Evolutionary conservation across 257 asterid species (phyloP), one percentile per base, ranked within the genome.

Genomic region (Plantago elongata): DNA sequence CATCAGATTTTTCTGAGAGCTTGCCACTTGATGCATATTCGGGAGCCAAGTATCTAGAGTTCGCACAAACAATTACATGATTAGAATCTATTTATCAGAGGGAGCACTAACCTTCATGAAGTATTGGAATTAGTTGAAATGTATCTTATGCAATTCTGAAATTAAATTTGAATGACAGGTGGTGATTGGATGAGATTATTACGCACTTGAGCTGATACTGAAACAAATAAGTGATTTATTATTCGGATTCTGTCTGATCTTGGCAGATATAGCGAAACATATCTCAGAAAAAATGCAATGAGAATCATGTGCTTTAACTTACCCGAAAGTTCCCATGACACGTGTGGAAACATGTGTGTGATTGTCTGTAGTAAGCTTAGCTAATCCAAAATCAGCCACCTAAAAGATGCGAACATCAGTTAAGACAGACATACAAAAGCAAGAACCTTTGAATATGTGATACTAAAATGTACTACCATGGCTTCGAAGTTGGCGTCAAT

Each of bases 311-410:
- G 22, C 16, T 14, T 38, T 14, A 52, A 74, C 79, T 69, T 60
- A 85, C 98, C 98, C 98, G 17, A 92, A 89, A 50, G 98, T 92
- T 69, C 98, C 98, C 98, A 89, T 91, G 13, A 91, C 96, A 8
- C 98, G 98, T 1, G 98, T 92, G 13, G 97, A 92, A 54, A 92
- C 93, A 62, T 92, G 98, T 68, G 98, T 92, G 64, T 67, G 54
- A 65, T 83, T 92, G 42, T 86, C 98, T 9, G 97, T 76, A 43
- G 98, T 72, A 57, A 91, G 95, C 67, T 91, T 91, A 18, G 98
- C 98, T 80, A 91, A 76, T 54, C 98, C 98, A 38, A 91, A 91
- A 81, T 91, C 97, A 43, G 98, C 96, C 74, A 92, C 98, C 98
- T 92, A 65, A 34, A 69, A 9, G 27, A 66, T 13, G 45, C 30